Conservation (phyloP, 441 rosid species). For the Pelargonium exstipulatum region DNA sequence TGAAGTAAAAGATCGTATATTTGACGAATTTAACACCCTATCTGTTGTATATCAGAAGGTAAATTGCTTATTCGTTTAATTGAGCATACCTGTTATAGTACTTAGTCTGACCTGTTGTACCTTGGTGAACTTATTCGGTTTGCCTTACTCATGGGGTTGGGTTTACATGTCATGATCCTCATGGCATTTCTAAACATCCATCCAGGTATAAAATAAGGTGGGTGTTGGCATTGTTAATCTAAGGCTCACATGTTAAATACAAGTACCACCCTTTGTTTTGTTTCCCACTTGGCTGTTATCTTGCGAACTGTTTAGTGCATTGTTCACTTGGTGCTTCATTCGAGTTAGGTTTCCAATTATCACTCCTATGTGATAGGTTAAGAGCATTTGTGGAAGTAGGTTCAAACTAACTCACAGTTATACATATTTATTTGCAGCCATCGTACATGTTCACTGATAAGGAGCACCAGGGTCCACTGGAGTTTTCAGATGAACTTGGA, state of each 20-base stretch:
- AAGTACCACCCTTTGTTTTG: not conserved
- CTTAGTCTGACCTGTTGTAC: not conserved
- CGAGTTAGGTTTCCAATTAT: not conserved
- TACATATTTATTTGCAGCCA: constrained; percentile 53
- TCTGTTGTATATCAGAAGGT: constrained; percentile 96
- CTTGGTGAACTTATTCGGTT: not conserved
- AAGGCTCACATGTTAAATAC: not conserved
- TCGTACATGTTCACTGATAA: constrained; percentile 96
- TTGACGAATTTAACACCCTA: constrained; percentile 92
- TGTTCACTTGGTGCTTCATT: not conserved
- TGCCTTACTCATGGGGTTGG: not conserved
- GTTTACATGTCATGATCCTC: not conserved
- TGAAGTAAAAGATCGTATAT: constrained; percentile 92
- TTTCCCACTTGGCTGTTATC: not conserved
- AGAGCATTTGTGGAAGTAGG: not conserved
- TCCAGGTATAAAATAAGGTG: not conserved
- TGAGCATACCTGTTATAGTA: not conserved
- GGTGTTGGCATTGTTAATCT: not conserved
- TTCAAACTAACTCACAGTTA: constrained; percentile 17
- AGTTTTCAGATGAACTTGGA: constrained; percentile 78
- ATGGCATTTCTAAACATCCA: not conserved
- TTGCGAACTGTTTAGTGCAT: not conserved
- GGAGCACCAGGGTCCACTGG: constrained; percentile 89
- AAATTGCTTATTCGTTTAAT: constrained; percentile 18
- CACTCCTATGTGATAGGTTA: not conserved